These are phyloP conservation scores for Nitzschia palea DNA, from an alignment of 108 stramenopile species.

Conservation along the genomic window DNA sequence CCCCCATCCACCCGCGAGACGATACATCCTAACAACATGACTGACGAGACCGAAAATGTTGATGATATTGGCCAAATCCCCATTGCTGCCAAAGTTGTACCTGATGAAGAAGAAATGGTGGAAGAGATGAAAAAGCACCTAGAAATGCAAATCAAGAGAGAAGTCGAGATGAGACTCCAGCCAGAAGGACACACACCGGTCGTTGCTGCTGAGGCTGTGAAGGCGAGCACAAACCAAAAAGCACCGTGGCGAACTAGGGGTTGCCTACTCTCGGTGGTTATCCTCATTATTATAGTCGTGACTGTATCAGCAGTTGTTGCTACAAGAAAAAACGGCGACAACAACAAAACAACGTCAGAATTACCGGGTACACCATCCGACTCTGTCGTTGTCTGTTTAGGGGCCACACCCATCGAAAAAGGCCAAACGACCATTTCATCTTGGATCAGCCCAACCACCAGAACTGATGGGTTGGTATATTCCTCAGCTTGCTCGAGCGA, in stretches of 20 bases:
- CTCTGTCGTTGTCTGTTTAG: not conserved
- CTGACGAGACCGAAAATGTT: not conserved
- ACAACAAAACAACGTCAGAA: too few species aligned
- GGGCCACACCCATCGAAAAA: not conserved
- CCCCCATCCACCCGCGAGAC: not conserved
- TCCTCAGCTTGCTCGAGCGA: not conserved
- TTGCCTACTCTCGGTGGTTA: too few species aligned
- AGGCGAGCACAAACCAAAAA: too few species aligned
- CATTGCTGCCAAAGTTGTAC: constrained; percentile 2
- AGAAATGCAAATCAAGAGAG: too few species aligned
- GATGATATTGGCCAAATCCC: not conserved
- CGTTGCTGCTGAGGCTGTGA: too few species aligned
- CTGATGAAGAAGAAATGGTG: not conserved
- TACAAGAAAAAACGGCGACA: too few species aligned
- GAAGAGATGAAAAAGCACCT: not conserved
- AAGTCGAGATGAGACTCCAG: too few species aligned
- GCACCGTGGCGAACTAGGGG: too few species aligned
- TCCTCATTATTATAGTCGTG: too few species aligned
- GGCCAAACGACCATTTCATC: not conserved
- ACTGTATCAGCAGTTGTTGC: too few species aligned
- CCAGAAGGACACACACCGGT: too few species aligned
- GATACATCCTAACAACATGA: not conserved
- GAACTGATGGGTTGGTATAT: not conserved
- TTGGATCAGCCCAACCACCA: not conserved
- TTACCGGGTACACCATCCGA: too few species aligned